These are phyloP conservation scores for Calocybe gambosa DNA, from an alignment of 1,284 basidiomycete species.

Conservation along the genomic window DNA sequence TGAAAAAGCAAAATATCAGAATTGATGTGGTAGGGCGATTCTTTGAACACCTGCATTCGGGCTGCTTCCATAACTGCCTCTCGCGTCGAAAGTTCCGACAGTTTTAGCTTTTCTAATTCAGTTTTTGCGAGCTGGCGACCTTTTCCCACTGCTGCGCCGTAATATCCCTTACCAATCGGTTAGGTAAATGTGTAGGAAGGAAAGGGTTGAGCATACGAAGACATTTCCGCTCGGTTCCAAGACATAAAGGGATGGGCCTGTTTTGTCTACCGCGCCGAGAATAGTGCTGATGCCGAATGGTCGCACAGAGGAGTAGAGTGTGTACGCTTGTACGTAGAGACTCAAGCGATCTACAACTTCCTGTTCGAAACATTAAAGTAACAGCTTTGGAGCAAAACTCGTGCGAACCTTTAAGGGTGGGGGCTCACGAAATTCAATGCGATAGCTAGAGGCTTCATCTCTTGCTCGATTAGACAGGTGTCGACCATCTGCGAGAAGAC, in stretches of 20 bases:
- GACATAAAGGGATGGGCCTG: conserved; percentile 84
- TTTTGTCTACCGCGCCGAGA: conserved; percentile 85
- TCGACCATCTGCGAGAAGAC: conserved; percentile 91
- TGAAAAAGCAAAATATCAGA: conserved; percentile 25
- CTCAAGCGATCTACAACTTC: conserved; percentile 80
- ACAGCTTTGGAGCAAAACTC: not conserved
- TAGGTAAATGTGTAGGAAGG: conserved; percentile 1
- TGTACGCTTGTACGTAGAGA: conserved; percentile 92
- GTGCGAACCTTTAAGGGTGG: conserved; percentile 73
- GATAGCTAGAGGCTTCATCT: conserved; percentile 78
- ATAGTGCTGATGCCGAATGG: conserved; percentile 96
- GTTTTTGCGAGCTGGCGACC: conserved; percentile 97
- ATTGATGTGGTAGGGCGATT: conserved; percentile 1
- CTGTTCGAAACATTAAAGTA: conserved; percentile 33
- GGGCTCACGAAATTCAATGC: conserved; percentile 72
- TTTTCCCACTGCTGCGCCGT: conserved; percentile 93
- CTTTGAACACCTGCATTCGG: conserved; percentile 59
- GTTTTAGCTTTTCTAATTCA: conserved; percentile 93
- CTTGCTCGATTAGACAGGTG: conserved; percentile 83
- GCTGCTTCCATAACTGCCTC: conserved; percentile 94
- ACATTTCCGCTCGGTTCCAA: conserved; percentile 95
- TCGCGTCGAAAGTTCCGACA: conserved; percentile 69
- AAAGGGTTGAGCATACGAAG: conserved; percentile 50
- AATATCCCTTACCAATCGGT: conserved; percentile 59
- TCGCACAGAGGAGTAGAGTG: conserved; percentile 95